Evolutionary conservation across 306 rosid species (phyloP).

Genomic region (Oxytropis ochrocephala): DNA sequence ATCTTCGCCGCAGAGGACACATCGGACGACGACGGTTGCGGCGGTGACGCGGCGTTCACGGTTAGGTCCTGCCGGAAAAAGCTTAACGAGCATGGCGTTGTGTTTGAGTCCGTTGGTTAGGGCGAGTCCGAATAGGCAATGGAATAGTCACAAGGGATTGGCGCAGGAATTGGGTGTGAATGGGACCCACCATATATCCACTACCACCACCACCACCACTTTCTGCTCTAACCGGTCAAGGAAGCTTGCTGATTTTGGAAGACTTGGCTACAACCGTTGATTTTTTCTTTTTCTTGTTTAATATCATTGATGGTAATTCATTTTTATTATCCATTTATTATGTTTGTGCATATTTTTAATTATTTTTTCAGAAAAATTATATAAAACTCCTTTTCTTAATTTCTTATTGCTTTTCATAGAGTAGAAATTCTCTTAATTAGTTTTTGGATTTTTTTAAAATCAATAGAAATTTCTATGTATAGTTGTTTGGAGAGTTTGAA

Average conservation of each 20-base stretch:
- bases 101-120: constrained; percentile 86
- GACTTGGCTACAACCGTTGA: constrained; percentile 14
- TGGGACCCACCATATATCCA: constrained; percentile 20
- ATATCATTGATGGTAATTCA: background rate
- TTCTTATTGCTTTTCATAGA: too few relatives aligned
- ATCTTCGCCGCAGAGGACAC: constrained; percentile 32
- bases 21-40: constrained; percentile 25
- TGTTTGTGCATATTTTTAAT: background rate
- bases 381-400: too few relatives aligned
- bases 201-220: constrained; percentile 10
- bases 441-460: too few relatives aligned
- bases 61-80: constrained; percentile 25
- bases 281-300: background rate
- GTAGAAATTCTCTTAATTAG: too few relatives aligned
- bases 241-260: constrained; percentile 33
- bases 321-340: background rate
- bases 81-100: constrained; percentile 47
- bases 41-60: constrained; percentile 34
- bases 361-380: too few relatives aligned
- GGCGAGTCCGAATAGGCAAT: constrained; percentile 58
- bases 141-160: constrained; percentile 19
- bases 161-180: constrained; percentile 11
- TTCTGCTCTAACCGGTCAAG: constrained; percentile 18
- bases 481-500: too few relatives aligned
- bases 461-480: too few relatives aligned